Percentiles rank a stretch among this genome's conserved stretches.
Conservation (phyloP, 345 rosid genomes). For the Gossypium ekmanianum region DNA sequence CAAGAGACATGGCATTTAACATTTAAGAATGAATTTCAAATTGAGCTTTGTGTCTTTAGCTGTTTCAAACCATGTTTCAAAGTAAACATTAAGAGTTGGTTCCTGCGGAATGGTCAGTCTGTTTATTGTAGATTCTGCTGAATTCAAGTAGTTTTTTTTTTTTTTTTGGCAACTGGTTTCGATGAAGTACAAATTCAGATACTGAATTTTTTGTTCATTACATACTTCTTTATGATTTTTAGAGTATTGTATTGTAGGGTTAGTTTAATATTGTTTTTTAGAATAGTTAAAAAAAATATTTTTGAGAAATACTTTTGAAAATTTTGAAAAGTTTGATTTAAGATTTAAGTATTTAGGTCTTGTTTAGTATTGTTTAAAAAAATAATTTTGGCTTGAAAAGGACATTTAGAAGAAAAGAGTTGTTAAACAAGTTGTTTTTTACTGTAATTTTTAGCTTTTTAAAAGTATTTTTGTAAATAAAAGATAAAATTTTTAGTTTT, state of each 20-base stretch:
- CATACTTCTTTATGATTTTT: neutral
- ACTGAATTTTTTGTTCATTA: neutral
- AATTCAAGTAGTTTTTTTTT: neutral
- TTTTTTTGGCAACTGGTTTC: neutral
- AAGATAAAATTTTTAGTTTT: too few relatives aligned
- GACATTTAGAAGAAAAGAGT: too few relatives aligned
- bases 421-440: too few relatives aligned
- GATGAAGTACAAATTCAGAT: neutral
- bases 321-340: too few relatives aligned
- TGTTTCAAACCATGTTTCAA: constrained; percentile 2
- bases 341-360: too few relatives aligned
- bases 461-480: too few relatives aligned
- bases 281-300: too few relatives aligned
- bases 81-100: neutral
- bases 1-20: neutral
- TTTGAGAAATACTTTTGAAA: too few relatives aligned
- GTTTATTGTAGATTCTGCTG: constrained; percentile 1
- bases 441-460: rapidly evolving
- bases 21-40: neutral
- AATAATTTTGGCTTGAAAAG: too few relatives aligned
- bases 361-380: too few relatives aligned
- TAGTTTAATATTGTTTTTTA: too few relatives aligned
- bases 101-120: neutral
- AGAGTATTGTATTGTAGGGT: too few relatives aligned
- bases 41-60: neutral